Evolutionary conservation across 257 asterid species (phyloP), one percentile per base, ranked within the genome.

Genomic region (Primulina tabacum): DNA sequence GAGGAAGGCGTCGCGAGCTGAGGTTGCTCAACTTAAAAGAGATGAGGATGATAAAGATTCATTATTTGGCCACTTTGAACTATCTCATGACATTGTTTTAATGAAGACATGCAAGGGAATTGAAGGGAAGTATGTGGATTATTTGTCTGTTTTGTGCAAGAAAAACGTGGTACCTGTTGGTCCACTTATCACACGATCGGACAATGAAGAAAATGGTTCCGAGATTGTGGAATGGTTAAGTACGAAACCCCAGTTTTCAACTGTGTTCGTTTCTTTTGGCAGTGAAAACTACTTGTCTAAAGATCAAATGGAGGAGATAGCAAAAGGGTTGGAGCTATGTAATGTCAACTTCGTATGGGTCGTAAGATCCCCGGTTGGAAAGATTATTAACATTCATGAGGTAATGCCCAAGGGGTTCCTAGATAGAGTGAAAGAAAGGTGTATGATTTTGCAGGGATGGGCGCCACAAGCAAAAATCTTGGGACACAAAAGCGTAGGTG

Each of bases 211-310:
- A 7, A 24, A 62, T 2, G 38, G 16, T 57, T 6, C 16, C 4
- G 65, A 57, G 16, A 57, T 69, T 35, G 7, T 30, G 26, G 24
- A 69, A 57, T 69, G 57, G 73, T 30, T 57, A 6, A 38, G 47
- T 21, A 69, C n/a, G 9, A 69, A 69, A 28, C 65, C 35, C 6
- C 33, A 56, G 12, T 11, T 38, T 34, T 69, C 73, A 30, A 40
- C 56, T 20, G 57, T 69, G 12, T 69, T 32, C 28, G 28, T 69
- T 58, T 69, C 73, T 33, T 69, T 69, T 69, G 73, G 65, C 16
- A 69, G 65, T 69, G 73, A 69, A 34, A 55, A 69, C 59, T 69
- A 55, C 30, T 40, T 69, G 8, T 33, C 55, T 10, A 69, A 34
- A 20, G 58, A 57, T 18, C 65, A 69, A 18, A 69, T 57, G 3